Evolutionary conservation across 2,329 filamentous ascomycete genomes (phyloP).

Genomic region (Pseudogymnoascus sp.): DNA sequence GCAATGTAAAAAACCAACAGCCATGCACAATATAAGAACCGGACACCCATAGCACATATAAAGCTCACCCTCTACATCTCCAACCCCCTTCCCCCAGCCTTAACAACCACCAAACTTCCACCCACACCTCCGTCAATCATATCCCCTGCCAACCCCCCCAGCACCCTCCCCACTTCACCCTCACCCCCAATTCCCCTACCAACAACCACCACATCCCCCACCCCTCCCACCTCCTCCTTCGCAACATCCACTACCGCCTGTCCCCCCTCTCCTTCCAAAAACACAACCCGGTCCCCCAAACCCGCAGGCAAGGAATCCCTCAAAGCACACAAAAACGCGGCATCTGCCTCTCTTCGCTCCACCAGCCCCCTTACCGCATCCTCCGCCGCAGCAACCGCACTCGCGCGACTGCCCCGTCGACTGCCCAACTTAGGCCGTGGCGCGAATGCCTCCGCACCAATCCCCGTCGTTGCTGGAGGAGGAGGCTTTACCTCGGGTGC

Average conservation of each 20-base stretch:
- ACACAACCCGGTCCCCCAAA: constrained; percentile 48
- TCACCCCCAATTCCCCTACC: constrained; percentile 34
- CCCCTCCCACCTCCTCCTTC: constrained; percentile 54
- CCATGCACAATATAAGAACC: background rate
- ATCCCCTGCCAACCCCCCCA: background rate
- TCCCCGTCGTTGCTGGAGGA: background rate
- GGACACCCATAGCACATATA: background rate
- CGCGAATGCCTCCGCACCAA: background rate
- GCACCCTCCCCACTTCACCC: background rate
- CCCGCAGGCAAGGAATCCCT: constrained; percentile 45
- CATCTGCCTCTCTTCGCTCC: constrained; percentile 34
- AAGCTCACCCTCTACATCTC: background rate
- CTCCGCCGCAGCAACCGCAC: constrained; percentile 17
- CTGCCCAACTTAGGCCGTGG: constrained; percentile 9
- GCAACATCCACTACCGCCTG: constrained; percentile 39
- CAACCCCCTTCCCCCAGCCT: constrained; percentile 13
- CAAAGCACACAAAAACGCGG: constrained; percentile 48
- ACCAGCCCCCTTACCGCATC: constrained; percentile 12
- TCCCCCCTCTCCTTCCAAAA: constrained; percentile 38
- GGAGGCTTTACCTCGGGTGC: constrained; percentile 15
- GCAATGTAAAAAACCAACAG: background rate
- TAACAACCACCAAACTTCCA: constrained; percentile 14
- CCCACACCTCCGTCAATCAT: constrained; percentile 19
- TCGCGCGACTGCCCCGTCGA: background rate
- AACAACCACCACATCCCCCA: constrained; percentile 63